Evolutionary conservation across 179 eudicot genomes (phyloP).

Genomic region (Silene vulgaris): DNA sequence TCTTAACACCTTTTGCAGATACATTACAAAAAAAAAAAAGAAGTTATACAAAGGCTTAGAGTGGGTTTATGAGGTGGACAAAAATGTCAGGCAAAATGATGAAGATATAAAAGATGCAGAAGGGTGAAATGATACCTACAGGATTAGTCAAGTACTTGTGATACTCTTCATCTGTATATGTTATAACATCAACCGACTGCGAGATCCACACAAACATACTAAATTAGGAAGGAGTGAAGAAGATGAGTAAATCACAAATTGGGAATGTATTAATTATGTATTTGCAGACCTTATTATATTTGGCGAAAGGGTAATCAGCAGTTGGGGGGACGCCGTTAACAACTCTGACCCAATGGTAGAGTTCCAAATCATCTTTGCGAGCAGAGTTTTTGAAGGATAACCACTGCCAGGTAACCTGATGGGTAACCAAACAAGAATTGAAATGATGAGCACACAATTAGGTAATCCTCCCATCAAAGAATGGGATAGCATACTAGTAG

Average conservation of each 20-base stretch:
- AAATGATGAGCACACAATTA: no score
- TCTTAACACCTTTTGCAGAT: not conserved
- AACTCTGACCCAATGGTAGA: conserved; percentile 97
- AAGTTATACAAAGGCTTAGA: not conserved
- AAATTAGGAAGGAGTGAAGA: conserved; percentile 14
- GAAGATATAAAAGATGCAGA: conserved; percentile 8
- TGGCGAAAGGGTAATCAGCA: conserved; percentile 94
- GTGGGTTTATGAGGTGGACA: not conserved
- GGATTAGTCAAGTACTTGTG: conserved; percentile 73
- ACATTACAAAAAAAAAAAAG: not conserved
- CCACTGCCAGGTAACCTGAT: conserved; percentile 96
- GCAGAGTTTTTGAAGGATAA: conserved; percentile 91
- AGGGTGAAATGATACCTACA: conserved; percentile 52
- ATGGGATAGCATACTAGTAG: no score
- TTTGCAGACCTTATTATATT: conserved; percentile 69
- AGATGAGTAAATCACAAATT: not conserved
- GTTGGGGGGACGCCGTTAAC: conserved; percentile 90
- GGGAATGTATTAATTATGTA: not conserved
- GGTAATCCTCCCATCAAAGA: no score
- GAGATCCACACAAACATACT: conserved; percentile 16
- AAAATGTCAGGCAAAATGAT: not conserved
- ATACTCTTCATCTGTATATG: conserved; percentile 92
- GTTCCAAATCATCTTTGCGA: conserved; percentile 77
- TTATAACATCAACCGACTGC: conserved; percentile 80
- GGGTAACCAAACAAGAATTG: not conserved